Evolutionary conservation across 2,329 filamentous ascomycete species (phyloP), one percentile per base, ranked within the genome.

Genomic region (Pseudogymnoascus sp.): DNA sequence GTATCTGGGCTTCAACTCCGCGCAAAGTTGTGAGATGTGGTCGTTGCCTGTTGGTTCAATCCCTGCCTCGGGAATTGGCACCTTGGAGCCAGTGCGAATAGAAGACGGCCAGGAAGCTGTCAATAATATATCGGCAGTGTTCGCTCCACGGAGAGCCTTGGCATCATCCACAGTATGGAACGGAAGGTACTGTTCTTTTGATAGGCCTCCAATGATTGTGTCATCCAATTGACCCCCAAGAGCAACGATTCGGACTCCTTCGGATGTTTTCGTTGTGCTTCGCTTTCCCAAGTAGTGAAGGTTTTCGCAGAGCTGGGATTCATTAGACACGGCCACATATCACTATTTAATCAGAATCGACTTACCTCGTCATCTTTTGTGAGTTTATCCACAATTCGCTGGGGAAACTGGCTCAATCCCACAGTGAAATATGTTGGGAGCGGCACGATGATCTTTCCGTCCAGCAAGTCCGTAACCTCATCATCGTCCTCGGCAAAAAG

Each of bases 391-490:
- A 89, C 79, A 21, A 97, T 84, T 31, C 79, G 77, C 2, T 80
- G 75, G 0, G 95, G 95, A 5, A 99, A 80, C n/a, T 87, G 78
- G 56, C 81, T 81, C 38, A 80, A 86, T 68, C 90, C 92, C 65
- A 96, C 81, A 2, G 90, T 91, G 74, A 97, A 99, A 77, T 99
- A 99, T 7, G 89, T 96, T 1, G 93, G 88, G 0, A 97, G 78
- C 2, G 93, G 88, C 4, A 97, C 80, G 21, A 80, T 73, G 61
- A 96, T 87, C 10, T 83, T 80, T n/a, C 91, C 91, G 25, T 84
- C 77, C 0, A 97, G 76, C 3, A 99, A 82, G 8, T 84, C 81
- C 10, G 80, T 77, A 4, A 95, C 76, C 8, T 76, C 73, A 11
- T 84, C 80, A 42, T 86, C 80, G 61, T 89, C 82, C 53, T 86